Evolutionary conservation across 805 yeast genomes (phyloP).

Genomic region (Isabelozyma rhagii): DNA sequence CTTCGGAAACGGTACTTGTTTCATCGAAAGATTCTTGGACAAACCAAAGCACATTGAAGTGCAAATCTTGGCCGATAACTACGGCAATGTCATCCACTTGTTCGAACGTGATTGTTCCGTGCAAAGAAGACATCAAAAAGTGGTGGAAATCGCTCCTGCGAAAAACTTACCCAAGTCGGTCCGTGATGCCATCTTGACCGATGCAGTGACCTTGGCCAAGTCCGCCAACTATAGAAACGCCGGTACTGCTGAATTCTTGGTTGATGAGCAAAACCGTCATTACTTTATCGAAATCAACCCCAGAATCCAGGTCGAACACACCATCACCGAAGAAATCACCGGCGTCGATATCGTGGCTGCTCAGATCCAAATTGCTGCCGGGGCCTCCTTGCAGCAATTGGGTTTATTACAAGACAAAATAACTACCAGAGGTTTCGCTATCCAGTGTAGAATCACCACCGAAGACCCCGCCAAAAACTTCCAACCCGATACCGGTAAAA

Average conservation of each 20-base stretch:
- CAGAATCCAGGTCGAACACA: slow-evolving; percentile 96
- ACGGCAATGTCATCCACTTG: slow-evolving; percentile 92
- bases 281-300: slow-evolving; percentile 98
- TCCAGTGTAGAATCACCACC: slow-evolving; percentile 98
- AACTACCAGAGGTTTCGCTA: slow-evolving; percentile 95
- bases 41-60: slow-evolving; percentile 98
- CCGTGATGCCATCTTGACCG: slow-evolving; percentile 88
- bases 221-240: slow-evolving; percentile 92
- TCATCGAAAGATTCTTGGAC: slow-evolving; percentile 92
- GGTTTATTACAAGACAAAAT: slow-evolving; percentile 93
- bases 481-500: slow-evolving; percentile 98
- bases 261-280: slow-evolving; percentile 90
- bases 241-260: slow-evolving; percentile 97
- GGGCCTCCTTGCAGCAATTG: slow-evolving; percentile 87
- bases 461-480: slow-evolving; percentile 96
- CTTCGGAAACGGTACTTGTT: slow-evolving; percentile 98
- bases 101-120: slow-evolving; percentile 99
- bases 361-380: slow-evolving; percentile 98
- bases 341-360: slow-evolving; percentile 98
- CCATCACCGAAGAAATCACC: slow-evolving; percentile 97
- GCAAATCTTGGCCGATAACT: slow-evolving; percentile 87
- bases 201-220: slow-evolving; percentile 90
- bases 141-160: slow-evolving; percentile 98
- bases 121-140: slow-evolving; percentile 98
- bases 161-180: slow-evolving; percentile 78